Conservation (phyloP, 2,329 filamentous ascomycete genomes). For the Aspergillus floridensis region DNA sequence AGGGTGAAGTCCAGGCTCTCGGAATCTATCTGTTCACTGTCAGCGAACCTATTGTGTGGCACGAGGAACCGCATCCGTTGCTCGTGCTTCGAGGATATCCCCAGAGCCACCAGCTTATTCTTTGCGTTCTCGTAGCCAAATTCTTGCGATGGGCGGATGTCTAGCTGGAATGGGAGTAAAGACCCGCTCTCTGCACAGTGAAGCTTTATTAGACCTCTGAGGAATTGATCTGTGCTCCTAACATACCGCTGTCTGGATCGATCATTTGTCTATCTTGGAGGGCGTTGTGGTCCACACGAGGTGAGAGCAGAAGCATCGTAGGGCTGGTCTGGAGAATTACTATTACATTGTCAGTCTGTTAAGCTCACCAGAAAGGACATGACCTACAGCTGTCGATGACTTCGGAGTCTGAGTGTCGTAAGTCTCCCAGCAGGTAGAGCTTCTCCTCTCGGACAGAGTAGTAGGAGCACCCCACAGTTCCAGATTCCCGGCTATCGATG, state of each 20-base stretch:
- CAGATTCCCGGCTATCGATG: constrained; percentile 68
- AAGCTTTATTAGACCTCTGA: neutral
- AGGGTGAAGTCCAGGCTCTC: constrained; percentile 50
- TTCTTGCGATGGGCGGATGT: constrained; percentile 67
- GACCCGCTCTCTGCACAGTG: constrained; percentile 45
- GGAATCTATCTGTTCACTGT: constrained; percentile 38
- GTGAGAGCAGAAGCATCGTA: constrained; percentile 58
- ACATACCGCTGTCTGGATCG: constrained; percentile 39
- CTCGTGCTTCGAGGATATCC: constrained; percentile 49
- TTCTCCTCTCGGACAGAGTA: constrained; percentile 69
- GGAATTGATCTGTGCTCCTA: neutral
- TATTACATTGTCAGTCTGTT: constrained; percentile 31
- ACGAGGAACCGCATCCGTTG: constrained; percentile 58
- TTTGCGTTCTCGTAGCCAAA: constrained; percentile 68
- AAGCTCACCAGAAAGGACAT: constrained; percentile 15
- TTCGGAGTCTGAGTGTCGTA: constrained; percentile 66
- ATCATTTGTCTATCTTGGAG: constrained; percentile 42
- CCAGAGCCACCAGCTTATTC: constrained; percentile 62
- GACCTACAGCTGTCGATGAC: constrained; percentile 58
- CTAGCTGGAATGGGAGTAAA: constrained; percentile 60
- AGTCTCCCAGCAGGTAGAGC: constrained; percentile 74
- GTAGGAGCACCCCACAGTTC: constrained; percentile 77
- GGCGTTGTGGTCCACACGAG: constrained; percentile 51
- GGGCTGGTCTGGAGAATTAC: constrained; percentile 63
- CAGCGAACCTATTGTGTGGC: constrained; percentile 55